These are phyloP conservation scores for Lignosus rhinocerotis DNA, from an alignment of 1,284 basidiomycete genomes.

Conservation along the genomic window DNA sequence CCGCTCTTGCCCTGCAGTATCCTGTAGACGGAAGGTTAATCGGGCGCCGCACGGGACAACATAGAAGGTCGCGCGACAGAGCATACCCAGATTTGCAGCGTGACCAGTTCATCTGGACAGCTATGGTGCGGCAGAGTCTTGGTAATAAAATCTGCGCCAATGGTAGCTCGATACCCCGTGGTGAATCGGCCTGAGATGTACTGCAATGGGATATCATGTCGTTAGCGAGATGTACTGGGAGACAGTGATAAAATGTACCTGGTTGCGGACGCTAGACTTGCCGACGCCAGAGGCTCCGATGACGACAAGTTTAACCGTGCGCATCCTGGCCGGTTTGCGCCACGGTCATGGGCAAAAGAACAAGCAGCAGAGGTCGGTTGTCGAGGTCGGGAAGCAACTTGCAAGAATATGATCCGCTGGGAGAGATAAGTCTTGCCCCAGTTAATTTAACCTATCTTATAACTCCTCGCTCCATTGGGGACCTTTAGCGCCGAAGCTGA, in stretches of 20 bases:
- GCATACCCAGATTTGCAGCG: constrained; percentile 79
- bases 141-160: constrained; percentile 81
- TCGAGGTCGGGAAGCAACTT: neutral
- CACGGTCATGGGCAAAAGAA: constrained; percentile 20
- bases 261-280: constrained; percentile 70
- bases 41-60: neutral
- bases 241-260: constrained; percentile 45
- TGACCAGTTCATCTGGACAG: constrained; percentile 52
- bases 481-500: too few species aligned
- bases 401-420: neutral
- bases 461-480: too few species aligned
- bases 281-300: constrained; percentile 78
- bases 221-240: constrained; percentile 1
- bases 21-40: constrained; percentile 38
- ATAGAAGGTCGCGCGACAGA: constrained; percentile 5
- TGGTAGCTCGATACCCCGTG: constrained; percentile 74
- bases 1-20: constrained; percentile 81
- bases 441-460: too few species aligned
- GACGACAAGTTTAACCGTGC: constrained; percentile 74
- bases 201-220: constrained; percentile 35
- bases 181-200: constrained; percentile 77
- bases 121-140: constrained; percentile 66
- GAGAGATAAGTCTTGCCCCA: too few species aligned
- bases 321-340: constrained; percentile 40
- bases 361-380: neutral